Conservation (phyloP, 192 early-diverging fungal species). For the Paraglomus brasilianum region DNA sequence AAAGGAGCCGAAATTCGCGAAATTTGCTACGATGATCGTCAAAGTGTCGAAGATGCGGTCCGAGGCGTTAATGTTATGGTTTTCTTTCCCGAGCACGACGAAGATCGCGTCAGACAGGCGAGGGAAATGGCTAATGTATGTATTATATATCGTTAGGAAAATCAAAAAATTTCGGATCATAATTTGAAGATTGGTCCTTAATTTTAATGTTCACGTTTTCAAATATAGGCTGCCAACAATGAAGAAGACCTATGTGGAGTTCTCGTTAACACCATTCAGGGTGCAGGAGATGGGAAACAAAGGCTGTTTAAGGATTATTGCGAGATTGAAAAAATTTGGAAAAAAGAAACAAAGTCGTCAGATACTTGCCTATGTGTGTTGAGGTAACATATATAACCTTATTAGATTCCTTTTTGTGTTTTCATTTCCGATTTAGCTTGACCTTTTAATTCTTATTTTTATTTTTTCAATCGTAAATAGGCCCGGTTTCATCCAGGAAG, state of each 20-base stretch:
- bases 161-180: background rate
- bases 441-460: background rate
- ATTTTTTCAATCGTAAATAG: background rate
- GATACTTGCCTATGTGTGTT: background rate
- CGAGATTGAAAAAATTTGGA: background rate
- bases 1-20: conserved; percentile 1
- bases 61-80: background rate
- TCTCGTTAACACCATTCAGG: background rate
- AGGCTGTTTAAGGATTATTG: background rate
- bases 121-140: background rate
- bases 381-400: background rate
- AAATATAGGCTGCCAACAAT: background rate
- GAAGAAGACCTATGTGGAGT: background rate
- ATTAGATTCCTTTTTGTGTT: background rate
- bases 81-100: background rate
- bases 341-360: background rate
- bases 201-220: background rate
- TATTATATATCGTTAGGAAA: background rate
- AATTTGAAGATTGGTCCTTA: background rate
- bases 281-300: background rate
- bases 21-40: background rate
- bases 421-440: background rate
- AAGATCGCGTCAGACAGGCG: background rate
- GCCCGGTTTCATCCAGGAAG: background rate
- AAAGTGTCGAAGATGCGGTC: background rate